These are phyloP conservation scores for Coemansia sp. DNA, from an alignment of 192 early-diverging fungal species.

Conservation along the genomic window DNA sequence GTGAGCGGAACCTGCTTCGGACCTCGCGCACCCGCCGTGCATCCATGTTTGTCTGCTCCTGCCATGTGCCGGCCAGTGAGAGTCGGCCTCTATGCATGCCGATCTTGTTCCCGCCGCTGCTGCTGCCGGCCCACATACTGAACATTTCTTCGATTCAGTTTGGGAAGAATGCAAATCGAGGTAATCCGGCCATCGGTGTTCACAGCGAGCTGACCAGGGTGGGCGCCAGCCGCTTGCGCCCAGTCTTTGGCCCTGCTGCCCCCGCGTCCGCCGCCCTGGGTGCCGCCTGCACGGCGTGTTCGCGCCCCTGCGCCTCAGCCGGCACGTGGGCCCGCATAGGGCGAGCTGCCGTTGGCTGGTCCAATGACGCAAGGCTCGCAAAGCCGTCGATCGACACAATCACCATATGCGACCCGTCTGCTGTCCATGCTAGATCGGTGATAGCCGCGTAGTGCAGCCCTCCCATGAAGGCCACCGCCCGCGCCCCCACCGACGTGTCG, in stretches of 20 bases:
- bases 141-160: too few species aligned
- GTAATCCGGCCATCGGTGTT: not conserved
- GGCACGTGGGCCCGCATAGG: not conserved
- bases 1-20: too few species aligned
- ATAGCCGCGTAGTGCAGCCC: slow-evolving; percentile 86
- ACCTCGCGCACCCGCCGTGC: too few species aligned
- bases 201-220: slow-evolving; percentile 33
- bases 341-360: slow-evolving; percentile 36
- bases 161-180: not conserved
- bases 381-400: slow-evolving; percentile 83
- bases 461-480: slow-evolving; percentile 65
- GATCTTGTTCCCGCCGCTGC: too few species aligned
- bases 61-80: too few species aligned
- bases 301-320: not conserved
- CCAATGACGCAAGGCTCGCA: slow-evolving; percentile 70
- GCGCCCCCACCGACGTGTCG: slow-evolving; percentile 65
- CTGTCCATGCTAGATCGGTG: slow-evolving; percentile 83
- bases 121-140: too few species aligned
- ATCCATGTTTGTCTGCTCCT: too few species aligned
- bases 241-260: not conserved
- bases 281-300: not conserved
- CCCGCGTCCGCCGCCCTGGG: not conserved
- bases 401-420: slow-evolving; percentile 68
- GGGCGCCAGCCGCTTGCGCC: slow-evolving; percentile 37
- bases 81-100: too few species aligned